Conservation (phyloP, 148 eudicot species). For the Chenopodium berlandieri region DNA sequence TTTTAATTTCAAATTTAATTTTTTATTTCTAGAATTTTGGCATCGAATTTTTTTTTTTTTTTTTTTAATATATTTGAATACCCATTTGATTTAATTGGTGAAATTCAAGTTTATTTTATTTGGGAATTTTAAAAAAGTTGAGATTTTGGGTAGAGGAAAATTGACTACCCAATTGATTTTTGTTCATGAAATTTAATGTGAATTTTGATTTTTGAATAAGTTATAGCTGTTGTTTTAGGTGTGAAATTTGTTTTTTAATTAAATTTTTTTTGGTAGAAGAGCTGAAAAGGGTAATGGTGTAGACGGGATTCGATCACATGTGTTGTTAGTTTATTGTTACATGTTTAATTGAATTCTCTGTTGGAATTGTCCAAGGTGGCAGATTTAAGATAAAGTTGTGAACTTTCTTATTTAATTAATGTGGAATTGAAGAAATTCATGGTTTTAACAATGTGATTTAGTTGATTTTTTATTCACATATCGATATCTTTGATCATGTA, state of each 20-base stretch:
- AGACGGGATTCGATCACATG: too few relatives aligned
- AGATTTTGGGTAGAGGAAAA: not conserved
- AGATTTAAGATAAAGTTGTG: not conserved
- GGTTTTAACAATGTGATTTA: not conserved
- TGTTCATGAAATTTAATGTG: too few relatives aligned
- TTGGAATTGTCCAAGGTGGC: not conserved
- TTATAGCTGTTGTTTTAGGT: too few relatives aligned
- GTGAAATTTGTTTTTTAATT: too few relatives aligned
- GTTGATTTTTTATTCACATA: too few relatives aligned
- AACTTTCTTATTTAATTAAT: not conserved
- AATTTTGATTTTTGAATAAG: too few relatives aligned
- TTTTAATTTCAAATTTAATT: not conserved
- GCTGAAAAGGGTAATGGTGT: too few relatives aligned
- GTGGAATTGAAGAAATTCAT: not conserved
- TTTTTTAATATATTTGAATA: not conserved
- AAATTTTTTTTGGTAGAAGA: too few relatives aligned
- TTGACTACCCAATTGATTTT: too few relatives aligned
- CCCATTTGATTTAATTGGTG: not conserved
- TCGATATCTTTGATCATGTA: too few relatives aligned
- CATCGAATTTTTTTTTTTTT: not conserved
- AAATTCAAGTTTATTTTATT: not conserved
- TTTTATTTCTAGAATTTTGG: constrained; percentile 11
- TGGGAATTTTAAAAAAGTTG: not conserved
- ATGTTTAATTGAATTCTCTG: not conserved
- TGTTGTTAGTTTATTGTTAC: not conserved